Evolutionary conservation across 225 moss, liverwort and hornwort genomes (phyloP), one percentile per base, ranked within the genome.

Genomic region (Pleurozium schreberi): DNA sequence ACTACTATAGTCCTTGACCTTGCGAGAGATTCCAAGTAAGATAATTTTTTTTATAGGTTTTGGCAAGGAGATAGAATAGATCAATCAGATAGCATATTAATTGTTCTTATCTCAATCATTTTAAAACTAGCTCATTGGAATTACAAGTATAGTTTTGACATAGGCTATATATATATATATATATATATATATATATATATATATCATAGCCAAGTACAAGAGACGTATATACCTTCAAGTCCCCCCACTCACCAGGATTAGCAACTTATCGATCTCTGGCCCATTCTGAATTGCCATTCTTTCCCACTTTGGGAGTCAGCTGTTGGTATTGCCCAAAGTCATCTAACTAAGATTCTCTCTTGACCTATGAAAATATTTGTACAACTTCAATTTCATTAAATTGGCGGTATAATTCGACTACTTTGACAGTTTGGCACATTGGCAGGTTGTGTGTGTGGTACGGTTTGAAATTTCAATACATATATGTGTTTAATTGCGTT

Each of bases 161-260:
- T 21, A 64, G n/a, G n/a, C n/a, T 31, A 59, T 18, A 26, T 16
- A 68, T 13, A 38, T 10, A 5, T 25, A 15, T 19, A 8, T 26
- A 1, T 22, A 5, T 1, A n/a, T 31, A 59, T 18, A 26, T 16
- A 68, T 13, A 38, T 10, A 5, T 25, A 15, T 19, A 8, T 26
- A 1, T 22, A 5, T 1, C 21, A 3, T 22, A 21, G 22, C 1
- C 0, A 76, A 3, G 9, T 55, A 36, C 53, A 36, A 36, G 34
- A 36, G 23, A 15, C 0, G 36, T n/a, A n/a, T n/a, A n/a, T 53
- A 53, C 76, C 14, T 22, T 36, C 76, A 53, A 36, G 36, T 36
- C 33, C 64, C 64, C 10, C 3, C 45, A 30, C 30, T 11, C 34
- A 76, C 34, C 20, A 12, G 11, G 13, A 13, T 9, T 64, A 75